phyloP scores from a whole-genome alignment of 2,329 filamentous ascomycete genomes.

The Pezicula neosporulosa region DNA sequence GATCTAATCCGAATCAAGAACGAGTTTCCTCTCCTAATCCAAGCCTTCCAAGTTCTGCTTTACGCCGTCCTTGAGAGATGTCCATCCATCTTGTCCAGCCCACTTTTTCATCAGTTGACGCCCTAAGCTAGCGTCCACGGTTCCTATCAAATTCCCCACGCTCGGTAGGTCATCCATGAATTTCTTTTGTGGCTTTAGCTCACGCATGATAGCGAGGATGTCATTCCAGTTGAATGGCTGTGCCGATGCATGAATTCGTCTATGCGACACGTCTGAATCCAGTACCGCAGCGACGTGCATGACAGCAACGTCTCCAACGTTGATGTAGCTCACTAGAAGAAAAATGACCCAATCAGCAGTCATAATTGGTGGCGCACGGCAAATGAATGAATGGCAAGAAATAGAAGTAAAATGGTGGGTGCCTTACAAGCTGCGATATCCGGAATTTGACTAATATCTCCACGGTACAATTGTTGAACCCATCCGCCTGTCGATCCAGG shows the following conservation, averaged over 20 bases:
- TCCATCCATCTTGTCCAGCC: conserved; percentile 13
- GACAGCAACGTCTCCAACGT: conserved; percentile 19
- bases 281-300: conserved; percentile 25
- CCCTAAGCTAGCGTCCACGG: conserved; percentile 7
- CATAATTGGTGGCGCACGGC: neutral
- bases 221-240: conserved; percentile 17
- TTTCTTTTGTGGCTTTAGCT: conserved; percentile 10
- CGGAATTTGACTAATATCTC: conserved; percentile 8
- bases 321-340: conserved; percentile 9
- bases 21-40: too few relatives aligned
- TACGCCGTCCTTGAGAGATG: conserved; percentile 7
- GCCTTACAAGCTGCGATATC: conserved; percentile 8
- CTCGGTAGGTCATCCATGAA: conserved; percentile 8
- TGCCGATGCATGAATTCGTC: conserved; percentile 24
- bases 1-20: too few relatives aligned
- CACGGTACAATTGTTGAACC: conserved; percentile 18
- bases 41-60: too few relatives aligned
- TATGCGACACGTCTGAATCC: conserved; percentile 15
- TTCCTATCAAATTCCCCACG: conserved; percentile 4
- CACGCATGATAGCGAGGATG: conserved; percentile 12
- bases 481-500: conserved; percentile 18
- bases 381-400: too few relatives aligned
- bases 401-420: too few relatives aligned
- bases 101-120: conserved; percentile 15
- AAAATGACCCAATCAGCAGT: neutral